A percentile compares a stretch with the other conserved stretches of the same genome.
Evolutionary conservation across 768 basidiomycete genomes (phyloP).

Genomic region (Lactifluus echinatus): DNA sequence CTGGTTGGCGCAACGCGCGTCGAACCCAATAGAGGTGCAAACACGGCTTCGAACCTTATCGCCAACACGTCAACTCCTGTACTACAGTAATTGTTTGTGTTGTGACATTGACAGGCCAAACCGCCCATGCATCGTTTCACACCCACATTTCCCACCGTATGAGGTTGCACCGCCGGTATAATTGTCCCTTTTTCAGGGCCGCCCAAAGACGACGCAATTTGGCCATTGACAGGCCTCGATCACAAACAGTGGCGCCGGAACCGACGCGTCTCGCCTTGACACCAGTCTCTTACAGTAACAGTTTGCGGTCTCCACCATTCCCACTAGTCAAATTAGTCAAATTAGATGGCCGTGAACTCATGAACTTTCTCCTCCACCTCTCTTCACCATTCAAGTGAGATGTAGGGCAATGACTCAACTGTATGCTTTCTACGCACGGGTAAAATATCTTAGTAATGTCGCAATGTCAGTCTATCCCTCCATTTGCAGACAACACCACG

Average conservation of each 20-base stretch:
- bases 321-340: neutral
- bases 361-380: neutral
- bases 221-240: neutral
- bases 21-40: neutral
- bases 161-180: neutral
- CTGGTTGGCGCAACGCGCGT: neutral
- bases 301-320: neutral
- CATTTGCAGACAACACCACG: neutral
- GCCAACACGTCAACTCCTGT: neutral
- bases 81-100: neutral
- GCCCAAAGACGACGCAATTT: slow-evolving; percentile 1
- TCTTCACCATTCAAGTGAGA: too few relatives aligned
- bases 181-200: neutral
- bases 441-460: neutral
- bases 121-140: neutral
- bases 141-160: too few relatives aligned
- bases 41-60: neutral
- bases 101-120: neutral
- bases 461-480: neutral
- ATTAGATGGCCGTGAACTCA: neutral
- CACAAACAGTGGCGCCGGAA: neutral
- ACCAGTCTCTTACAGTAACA: neutral
- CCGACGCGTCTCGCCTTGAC: neutral
- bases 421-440: neutral
- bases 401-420: neutral